phyloP scores from a whole-genome alignment of 768 basidiomycete species.

The Dendrothele bispora region DNA sequence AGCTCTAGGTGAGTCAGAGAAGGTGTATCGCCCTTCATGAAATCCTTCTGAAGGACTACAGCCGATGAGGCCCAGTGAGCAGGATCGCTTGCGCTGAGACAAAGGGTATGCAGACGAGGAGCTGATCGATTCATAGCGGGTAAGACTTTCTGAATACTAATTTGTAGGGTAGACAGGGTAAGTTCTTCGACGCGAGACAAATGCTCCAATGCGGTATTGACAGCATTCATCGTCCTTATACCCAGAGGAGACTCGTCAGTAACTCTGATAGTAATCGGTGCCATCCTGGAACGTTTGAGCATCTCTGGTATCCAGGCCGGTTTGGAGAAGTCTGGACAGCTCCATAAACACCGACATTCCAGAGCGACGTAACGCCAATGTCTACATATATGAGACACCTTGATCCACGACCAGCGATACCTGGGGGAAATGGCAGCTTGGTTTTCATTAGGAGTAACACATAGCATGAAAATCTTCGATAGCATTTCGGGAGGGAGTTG shows the following conservation, averaged over 20 bases:
- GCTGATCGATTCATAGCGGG: constrained; percentile 20
- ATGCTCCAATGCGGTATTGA: constrained; percentile 31
- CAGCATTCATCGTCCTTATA: constrained; percentile 24
- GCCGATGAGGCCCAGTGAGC: constrained; percentile 17
- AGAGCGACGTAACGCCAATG: constrained; percentile 47
- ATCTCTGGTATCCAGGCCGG: constrained; percentile 41
- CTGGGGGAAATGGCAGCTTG: constrained; percentile 29
- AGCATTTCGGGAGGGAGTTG: constrained; percentile 44
- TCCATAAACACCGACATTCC: constrained; percentile 41
- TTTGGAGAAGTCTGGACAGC: constrained; percentile 29
- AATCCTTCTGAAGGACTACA: constrained; percentile 21
- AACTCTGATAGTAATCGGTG: constrained; percentile 29
- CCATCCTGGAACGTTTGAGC: constrained; percentile 44
- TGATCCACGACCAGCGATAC: constrained; percentile 34
- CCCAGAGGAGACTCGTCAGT: constrained; percentile 22
- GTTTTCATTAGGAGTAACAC: constrained; percentile 9
- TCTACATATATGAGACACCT: constrained; percentile 37
- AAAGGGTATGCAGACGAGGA: constrained; percentile 32
- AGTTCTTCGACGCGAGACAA: constrained; percentile 33
- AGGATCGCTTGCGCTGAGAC: constrained; percentile 17
- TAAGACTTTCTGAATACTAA: constrained; percentile 26
- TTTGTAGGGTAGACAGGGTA: constrained; percentile 23
- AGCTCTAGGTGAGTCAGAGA: constrained; percentile 36
- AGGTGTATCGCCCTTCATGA: constrained; percentile 32
- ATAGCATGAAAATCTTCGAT: constrained; percentile 34